phyloP scores from a whole-genome alignment of 345 rosid species.

The Psidium guajava region DNA sequence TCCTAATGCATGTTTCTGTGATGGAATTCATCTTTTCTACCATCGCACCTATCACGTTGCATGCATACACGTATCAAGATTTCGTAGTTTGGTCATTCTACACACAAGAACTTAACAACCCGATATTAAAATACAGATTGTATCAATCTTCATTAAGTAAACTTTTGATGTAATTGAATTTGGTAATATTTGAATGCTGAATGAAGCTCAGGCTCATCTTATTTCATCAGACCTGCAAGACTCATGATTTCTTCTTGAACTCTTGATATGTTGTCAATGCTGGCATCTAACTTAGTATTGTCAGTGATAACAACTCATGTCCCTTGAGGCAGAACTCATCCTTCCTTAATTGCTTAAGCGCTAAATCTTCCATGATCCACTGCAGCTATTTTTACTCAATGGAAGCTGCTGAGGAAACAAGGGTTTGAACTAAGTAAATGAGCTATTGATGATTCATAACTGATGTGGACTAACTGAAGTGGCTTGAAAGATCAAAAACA shows the following conservation, averaged over 20 bases:
- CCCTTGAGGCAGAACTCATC: not conserved
- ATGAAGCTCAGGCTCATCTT: not conserved
- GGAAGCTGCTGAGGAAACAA: slow-evolving; percentile 42
- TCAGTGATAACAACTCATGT: not conserved
- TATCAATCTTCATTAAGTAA: not conserved
- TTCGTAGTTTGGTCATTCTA: not conserved
- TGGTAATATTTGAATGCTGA: not conserved
- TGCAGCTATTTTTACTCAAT: slow-evolving; percentile 21
- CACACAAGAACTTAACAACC: not conserved
- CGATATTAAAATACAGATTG: not conserved
- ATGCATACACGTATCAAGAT: not conserved
- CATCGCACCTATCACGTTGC: not conserved
- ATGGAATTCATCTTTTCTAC: not conserved
- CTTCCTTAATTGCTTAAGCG: slow-evolving; percentile 57
- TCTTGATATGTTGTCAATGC: not conserved
- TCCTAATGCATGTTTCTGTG: not conserved
- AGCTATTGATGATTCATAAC: slow-evolving; percentile 16
- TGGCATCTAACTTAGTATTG: not conserved
- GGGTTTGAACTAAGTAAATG: slow-evolving; percentile 20
- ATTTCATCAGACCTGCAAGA: not conserved
- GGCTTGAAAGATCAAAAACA: slow-evolving; percentile 28
- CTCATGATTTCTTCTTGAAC: not conserved
- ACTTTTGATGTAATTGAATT: not conserved
- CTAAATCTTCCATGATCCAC: slow-evolving; percentile 46
- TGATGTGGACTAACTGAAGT: slow-evolving; percentile 37